phyloP scores from a whole-genome alignment of 768 basidiomycete species.

The Lactifluus volemus region DNA sequence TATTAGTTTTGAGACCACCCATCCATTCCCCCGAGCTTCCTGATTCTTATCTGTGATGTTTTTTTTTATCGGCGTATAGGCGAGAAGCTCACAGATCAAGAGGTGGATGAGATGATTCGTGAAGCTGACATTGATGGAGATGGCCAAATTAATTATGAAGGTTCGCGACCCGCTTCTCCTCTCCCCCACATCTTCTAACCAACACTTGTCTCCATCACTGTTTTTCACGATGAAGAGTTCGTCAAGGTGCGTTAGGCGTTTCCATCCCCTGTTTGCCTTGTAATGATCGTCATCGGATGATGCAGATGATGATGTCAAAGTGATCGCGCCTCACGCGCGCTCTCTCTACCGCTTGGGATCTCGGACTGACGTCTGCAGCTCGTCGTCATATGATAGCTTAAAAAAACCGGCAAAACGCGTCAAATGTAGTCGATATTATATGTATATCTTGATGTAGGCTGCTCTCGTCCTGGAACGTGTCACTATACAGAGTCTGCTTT shows the following conservation, averaged over 20 bases:
- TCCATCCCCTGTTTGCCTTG: neutral
- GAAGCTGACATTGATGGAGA: slow-evolving; percentile 94
- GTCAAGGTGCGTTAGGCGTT: slow-evolving; percentile 44
- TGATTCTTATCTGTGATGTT: neutral
- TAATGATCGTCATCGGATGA: slow-evolving; percentile 4
- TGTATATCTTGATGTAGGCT: slow-evolving; percentile 16
- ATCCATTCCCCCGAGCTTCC: neutral
- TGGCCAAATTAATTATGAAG: slow-evolving; percentile 87
- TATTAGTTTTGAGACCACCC: neutral
- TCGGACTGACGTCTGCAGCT: neutral
- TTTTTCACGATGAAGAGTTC: slow-evolving; percentile 44
- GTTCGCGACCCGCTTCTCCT: slow-evolving; percentile 30
- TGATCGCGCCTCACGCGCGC: slow-evolving; percentile 25
- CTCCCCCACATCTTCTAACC: slow-evolving; percentile 2
- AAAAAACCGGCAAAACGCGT: neutral
- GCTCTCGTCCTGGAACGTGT: neutral
- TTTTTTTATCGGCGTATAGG: slow-evolving; percentile 32
- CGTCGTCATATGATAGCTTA: neutral
- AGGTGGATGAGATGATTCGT: slow-evolving; percentile 95
- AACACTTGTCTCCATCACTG: neutral
- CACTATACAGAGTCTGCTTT: neutral
- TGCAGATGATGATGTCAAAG: slow-evolving; percentile 69
- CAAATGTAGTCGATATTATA: slow-evolving; percentile 8
- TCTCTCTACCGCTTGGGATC: neutral
- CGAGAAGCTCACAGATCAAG: slow-evolving; percentile 78